Evolutionary conservation across 192 early-diverging fungal genomes (phyloP), one percentile per base, ranked within the genome.

Genomic region (Umbelopsis isabellina): DNA sequence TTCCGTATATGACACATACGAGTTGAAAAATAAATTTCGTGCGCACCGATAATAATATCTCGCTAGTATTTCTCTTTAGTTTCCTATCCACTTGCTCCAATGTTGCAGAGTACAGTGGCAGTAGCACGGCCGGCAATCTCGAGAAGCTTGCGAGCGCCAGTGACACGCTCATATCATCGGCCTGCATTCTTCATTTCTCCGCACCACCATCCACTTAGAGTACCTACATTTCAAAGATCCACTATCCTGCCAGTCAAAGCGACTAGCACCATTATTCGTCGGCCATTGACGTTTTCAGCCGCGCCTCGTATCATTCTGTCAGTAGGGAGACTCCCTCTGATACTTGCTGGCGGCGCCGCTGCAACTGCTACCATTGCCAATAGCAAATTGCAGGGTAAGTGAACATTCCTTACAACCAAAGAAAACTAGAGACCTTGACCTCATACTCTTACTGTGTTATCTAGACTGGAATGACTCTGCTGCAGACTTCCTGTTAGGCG

Each of bases 281-380:
- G 68, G 51, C 16, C 64, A 33, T 50, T 79, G 41, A 65, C 65
- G n/a, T 71, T 82, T n/a, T 74, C 68, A 48, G 44, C 73, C 2
- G 51, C 75, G 49, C 84, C 86, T 11, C 72, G 81, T 25, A 71
- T 84, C 30, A 49, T 85, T 7, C 69, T 84, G 33, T 75, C 73
- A 74, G 74, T 83, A 11, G 61, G 91, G 25, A 76, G 87, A 13
- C 44, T 93, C 9, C 89, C 90, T 16, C 70, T 88, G 3, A 80
- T 84, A 25, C 82, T 85, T 4, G 82, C 83, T 12, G 88, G 86
- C 0, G 85, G 85, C 13, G 84, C 86, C 5, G 82, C 83, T 33
- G 89, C 89, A 21, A 84, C 82, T 49, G 76, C 85, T 10, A 84
- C 88, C 16, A 83, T 88, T 65, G 86, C 87, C 2, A 82, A 89